Conservation (phyloP, 768 basidiomycete species). For the Amanita fuliginea region DNA sequence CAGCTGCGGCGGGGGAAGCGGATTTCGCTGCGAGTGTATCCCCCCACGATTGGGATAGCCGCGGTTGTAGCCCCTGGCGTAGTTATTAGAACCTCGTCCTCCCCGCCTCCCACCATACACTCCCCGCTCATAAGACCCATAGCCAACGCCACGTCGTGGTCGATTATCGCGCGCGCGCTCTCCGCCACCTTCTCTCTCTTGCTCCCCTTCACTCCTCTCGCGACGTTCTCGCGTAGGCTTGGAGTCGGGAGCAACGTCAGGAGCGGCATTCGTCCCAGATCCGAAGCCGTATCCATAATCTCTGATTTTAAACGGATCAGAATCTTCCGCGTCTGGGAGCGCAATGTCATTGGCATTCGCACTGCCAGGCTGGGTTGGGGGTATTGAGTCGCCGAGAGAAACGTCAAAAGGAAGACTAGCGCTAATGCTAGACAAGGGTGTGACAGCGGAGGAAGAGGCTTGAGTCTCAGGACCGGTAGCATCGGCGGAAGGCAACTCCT, state of each 20-base stretch:
- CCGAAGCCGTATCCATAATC: constrained; percentile 63
- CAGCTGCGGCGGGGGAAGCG: constrained; percentile 17
- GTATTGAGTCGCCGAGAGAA: background rate
- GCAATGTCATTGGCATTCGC: background rate
- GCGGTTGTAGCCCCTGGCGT: constrained; percentile 24
- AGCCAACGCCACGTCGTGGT: constrained; percentile 13
- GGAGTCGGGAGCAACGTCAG: constrained; percentile 3
- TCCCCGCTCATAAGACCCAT: constrained; percentile 20
- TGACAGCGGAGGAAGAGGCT: constrained; percentile 3
- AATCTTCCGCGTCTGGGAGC: constrained; percentile 7
- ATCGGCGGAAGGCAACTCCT: background rate
- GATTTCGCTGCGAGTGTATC: constrained; percentile 17
- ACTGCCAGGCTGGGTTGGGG: background rate
- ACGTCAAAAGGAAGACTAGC: constrained; percentile 4
- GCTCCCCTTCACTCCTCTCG: constrained; percentile 7
- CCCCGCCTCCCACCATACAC: constrained; percentile 14
- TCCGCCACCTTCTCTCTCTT: constrained; percentile 18
- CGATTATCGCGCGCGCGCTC: constrained; percentile 16
- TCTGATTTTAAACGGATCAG: constrained; percentile 41
- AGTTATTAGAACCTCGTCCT: constrained; percentile 19
- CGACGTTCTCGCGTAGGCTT: constrained; percentile 9
- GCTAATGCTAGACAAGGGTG: constrained; percentile 6
- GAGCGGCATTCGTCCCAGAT: constrained; percentile 9
- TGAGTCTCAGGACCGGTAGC: background rate
- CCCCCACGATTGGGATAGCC: constrained; percentile 22